phyloP scores from a whole-genome alignment of 164 flowering plant species.

The Protea cynaroides region DNA sequence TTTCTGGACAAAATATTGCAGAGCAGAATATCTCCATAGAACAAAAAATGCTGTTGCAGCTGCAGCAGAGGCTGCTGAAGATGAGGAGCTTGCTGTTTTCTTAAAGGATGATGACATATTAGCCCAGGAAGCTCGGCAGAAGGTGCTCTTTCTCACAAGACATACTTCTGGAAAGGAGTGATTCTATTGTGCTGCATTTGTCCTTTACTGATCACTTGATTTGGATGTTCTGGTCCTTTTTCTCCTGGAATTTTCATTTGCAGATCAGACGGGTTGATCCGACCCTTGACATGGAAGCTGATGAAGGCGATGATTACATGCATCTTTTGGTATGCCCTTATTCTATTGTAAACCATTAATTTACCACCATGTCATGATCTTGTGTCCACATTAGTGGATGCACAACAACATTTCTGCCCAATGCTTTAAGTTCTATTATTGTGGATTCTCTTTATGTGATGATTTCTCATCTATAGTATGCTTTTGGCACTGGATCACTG shows the following conservation, averaged over 20 bases:
- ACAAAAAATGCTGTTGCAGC: conserved; percentile 72
- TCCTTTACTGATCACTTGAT: conserved; percentile 1
- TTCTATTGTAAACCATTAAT: background rate
- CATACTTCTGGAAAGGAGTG: background rate
- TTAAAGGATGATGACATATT: conserved; percentile 80
- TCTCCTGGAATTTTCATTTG: conserved; percentile 12
- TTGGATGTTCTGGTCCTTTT: background rate
- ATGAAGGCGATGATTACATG: conserved; percentile 83
- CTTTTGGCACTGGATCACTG: background rate
- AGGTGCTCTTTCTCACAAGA: conserved; percentile 39
- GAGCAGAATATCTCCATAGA: conserved; percentile 87
- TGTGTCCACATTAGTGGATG: background rate
- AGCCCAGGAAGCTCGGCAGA: conserved; percentile 71
- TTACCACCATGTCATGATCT: background rate
- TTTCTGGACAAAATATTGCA: conserved; percentile 91
- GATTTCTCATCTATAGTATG: background rate
- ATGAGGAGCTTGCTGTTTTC: conserved; percentile 92
- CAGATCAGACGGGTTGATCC: conserved; percentile 96
- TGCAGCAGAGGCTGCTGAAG: conserved; percentile 99
- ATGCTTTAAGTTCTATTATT: background rate
- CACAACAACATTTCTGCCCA: no score
- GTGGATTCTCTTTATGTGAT: background rate
- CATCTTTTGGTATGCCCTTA: conserved; percentile 73
- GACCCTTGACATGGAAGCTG: conserved; percentile 94
- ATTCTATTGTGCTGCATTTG: background rate